phyloP scores from a whole-genome alignment of 1,284 basidiomycete genomes.

The Exsudoporus floridanus region DNA sequence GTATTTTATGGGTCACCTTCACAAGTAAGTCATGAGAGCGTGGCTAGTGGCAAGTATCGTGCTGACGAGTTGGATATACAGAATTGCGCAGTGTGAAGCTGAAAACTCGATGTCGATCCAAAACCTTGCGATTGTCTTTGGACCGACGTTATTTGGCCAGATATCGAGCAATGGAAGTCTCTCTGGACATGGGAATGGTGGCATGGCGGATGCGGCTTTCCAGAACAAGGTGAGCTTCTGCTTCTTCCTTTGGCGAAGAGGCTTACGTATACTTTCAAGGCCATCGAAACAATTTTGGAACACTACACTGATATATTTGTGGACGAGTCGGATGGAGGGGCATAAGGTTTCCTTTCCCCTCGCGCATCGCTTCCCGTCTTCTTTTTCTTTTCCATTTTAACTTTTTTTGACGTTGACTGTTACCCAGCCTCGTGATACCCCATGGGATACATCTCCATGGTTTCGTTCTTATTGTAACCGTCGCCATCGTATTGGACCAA shows the following conservation, averaged over 20 bases:
- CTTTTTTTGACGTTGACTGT: constrained; percentile 14
- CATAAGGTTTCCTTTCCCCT: constrained; percentile 15
- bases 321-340: constrained; percentile 52
- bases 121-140: constrained; percentile 96
- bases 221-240: constrained; percentile 47
- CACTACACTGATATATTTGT: constrained; percentile 83
- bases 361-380: not conserved
- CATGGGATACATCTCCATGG: constrained; percentile 12
- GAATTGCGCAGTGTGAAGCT: constrained; percentile 71
- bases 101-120: constrained; percentile 93
- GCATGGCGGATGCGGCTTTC: constrained; percentile 53
- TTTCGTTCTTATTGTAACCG: constrained; percentile 9
- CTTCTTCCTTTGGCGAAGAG: not conserved
- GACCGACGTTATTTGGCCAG: constrained; percentile 87
- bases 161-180: constrained; percentile 39
- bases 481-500: constrained; percentile 3
- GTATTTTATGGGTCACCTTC: constrained; percentile 91
- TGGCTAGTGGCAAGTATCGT: not conserved
- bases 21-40: constrained; percentile 55
- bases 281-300: constrained; percentile 76
- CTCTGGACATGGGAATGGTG: constrained; percentile 47
- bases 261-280: constrained; percentile 42
- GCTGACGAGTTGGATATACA: constrained; percentile 34
- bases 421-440: constrained; percentile 29
- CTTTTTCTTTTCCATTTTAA: not conserved